Evolutionary conservation across 192 early-diverging fungal species (phyloP).

Genomic region (Podila verticillata): DNA sequence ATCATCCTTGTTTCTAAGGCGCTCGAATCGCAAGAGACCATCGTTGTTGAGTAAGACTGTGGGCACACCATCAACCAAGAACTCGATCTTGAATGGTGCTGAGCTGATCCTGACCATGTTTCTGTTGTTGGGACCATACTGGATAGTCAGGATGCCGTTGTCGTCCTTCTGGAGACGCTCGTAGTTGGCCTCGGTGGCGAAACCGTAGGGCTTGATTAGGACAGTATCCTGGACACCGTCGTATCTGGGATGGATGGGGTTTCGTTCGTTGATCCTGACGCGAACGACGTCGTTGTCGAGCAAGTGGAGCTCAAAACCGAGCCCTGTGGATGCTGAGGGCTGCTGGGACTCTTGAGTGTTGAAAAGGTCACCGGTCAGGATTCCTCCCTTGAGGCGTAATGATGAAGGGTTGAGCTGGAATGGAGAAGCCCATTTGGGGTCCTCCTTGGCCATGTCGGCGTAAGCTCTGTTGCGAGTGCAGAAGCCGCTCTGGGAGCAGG

Average conservation of each 20-base stretch:
- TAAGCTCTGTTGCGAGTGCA: slow-evolving; percentile 89
- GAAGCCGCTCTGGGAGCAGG: slow-evolving; percentile 86
- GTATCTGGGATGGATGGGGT: slow-evolving; percentile 76
- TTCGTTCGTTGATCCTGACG: slow-evolving; percentile 70
- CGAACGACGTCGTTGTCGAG: slow-evolving; percentile 68
- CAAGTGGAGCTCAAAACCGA: slow-evolving; percentile 63
- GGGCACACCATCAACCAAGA: slow-evolving; percentile 62
- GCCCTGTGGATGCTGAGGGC: slow-evolving; percentile 7
- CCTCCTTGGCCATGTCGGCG: slow-evolving; percentile 64
- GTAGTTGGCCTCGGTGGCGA: slow-evolving; percentile 16
- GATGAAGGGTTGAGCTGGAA: slow-evolving; percentile 72
- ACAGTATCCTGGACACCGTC: slow-evolving; percentile 67
- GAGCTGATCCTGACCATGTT: slow-evolving; percentile 61
- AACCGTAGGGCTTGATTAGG: slow-evolving; percentile 53
- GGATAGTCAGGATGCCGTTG: slow-evolving; percentile 44
- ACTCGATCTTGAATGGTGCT: slow-evolving; percentile 69
- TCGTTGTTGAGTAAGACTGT: slow-evolving; percentile 84
- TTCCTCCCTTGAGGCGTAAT: slow-evolving; percentile 62
- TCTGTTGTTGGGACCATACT: slow-evolving; percentile 52
- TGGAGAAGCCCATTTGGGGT: slow-evolving; percentile 55
- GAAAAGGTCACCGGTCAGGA: slow-evolving; percentile 65
- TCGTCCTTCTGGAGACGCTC: slow-evolving; percentile 13
- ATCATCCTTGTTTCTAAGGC: slow-evolving; percentile 68
- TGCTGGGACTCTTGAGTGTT: slow-evolving; percentile 52
- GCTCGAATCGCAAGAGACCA: slow-evolving; percentile 88